Conservation (phyloP, 129 eudicot species). For the Smallanthus sonchifolius region DNA sequence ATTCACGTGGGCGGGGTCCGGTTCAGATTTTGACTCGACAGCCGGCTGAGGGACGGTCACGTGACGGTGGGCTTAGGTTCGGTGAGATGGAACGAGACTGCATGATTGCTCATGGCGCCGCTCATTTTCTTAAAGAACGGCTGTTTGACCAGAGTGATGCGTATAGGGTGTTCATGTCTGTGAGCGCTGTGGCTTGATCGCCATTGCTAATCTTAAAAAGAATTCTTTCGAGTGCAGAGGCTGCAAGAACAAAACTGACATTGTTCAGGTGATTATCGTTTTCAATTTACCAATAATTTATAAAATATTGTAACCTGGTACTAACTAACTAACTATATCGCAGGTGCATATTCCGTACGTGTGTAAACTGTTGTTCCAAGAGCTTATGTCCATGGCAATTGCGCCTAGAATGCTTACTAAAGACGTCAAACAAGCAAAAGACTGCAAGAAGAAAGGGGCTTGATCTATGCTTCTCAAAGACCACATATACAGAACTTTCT, state of each 20-base stretch:
- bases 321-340: background rate
- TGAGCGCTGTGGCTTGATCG: slow-evolving; percentile 84
- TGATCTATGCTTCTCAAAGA: background rate
- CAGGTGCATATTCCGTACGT: background rate
- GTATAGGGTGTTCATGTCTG: slow-evolving; percentile 88
- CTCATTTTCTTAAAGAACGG: slow-evolving; percentile 88
- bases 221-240: slow-evolving; percentile 91
- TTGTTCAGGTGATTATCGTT: slow-evolving; percentile 44
- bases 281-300: background rate
- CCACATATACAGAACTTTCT: background rate
- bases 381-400: slow-evolving; percentile 1
- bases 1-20: slow-evolving; percentile 53
- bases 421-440: background rate
- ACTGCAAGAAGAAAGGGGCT: background rate
- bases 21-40: slow-evolving; percentile 91
- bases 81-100: slow-evolving; percentile 99
- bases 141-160: slow-evolving; percentile 97
- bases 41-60: slow-evolving; percentile 97
- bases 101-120: slow-evolving; percentile 99
- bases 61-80: slow-evolving; percentile 96
- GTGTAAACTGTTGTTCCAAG: background rate
- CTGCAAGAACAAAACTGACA: slow-evolving; percentile 92
- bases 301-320: background rate
- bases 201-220: slow-evolving; percentile 86
- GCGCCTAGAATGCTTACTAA: slow-evolving; percentile 4